phyloP scores from a whole-genome alignment of 345 rosid species.

The Eucalyptus lansdowneana region DNA sequence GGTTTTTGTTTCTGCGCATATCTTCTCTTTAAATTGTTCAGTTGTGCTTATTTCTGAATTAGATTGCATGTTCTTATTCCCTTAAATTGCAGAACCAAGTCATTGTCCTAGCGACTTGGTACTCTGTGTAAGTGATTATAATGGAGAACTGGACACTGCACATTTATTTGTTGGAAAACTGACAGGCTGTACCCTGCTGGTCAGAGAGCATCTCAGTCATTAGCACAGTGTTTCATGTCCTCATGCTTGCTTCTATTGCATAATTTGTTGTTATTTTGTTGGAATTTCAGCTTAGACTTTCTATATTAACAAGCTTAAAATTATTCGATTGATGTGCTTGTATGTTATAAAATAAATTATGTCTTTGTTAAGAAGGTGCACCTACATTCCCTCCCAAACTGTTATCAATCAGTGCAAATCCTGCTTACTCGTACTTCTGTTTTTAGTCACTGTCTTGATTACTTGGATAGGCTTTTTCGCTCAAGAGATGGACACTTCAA shows the following conservation, averaged over 20 bases:
- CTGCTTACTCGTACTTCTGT: background rate
- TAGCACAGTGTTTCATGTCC: background rate
- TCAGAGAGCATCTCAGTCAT: background rate
- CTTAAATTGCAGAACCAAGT: background rate
- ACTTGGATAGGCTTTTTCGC: background rate
- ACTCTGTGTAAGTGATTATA: background rate
- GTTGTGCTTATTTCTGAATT: background rate
- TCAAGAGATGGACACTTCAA: background rate
- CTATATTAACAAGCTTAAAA: background rate
- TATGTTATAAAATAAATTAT: background rate
- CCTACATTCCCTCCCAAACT: background rate
- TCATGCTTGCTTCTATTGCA: background rate
- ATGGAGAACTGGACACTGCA: background rate
- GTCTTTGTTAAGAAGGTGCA: background rate
- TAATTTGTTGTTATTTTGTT: background rate
- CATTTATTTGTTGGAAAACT: background rate
- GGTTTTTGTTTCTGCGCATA: background rate
- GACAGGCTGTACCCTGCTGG: background rate
- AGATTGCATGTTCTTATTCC: background rate
- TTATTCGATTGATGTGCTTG: background rate
- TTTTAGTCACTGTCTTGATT: background rate
- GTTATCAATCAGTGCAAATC: background rate
- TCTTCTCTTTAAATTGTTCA: background rate
- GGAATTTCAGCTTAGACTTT: background rate
- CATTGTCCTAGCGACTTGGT: background rate